Evolutionary conservation across 164 flowering plant species (phyloP).

Genomic region (Sextonia rubra): DNA sequence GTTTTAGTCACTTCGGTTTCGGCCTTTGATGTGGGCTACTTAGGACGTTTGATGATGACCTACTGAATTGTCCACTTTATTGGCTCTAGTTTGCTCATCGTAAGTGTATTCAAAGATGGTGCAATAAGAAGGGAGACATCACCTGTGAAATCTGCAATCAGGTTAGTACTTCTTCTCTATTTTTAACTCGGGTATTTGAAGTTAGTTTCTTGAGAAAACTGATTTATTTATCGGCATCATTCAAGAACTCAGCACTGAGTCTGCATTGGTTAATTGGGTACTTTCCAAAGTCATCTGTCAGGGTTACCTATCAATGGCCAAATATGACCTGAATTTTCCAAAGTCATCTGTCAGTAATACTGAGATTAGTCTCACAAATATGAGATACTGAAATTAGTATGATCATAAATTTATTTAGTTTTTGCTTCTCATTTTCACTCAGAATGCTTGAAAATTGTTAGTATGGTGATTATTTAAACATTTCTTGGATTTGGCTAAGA

Average conservation of each 20-base stretch:
- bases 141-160: slow-evolving; percentile 72
- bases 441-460: too few relatives aligned
- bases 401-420: too few relatives aligned
- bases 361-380: too few relatives aligned
- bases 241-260: too few relatives aligned
- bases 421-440: too few relatives aligned
- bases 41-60: background rate
- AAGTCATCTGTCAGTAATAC: too few relatives aligned
- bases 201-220: background rate
- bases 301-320: background rate
- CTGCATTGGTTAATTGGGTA: background rate
- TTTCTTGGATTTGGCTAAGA: too few relatives aligned
- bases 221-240: background rate
- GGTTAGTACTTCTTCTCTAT: slow-evolving; percentile 26
- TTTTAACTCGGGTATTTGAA: too few relatives aligned
- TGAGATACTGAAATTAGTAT: too few relatives aligned
- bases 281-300: background rate
- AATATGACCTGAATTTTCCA: too few relatives aligned
- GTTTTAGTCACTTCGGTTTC: background rate
- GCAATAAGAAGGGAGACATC: slow-evolving; percentile 65
- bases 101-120: slow-evolving; percentile 75
- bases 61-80: background rate
- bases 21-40: background rate
- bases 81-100: slow-evolving; percentile 64
- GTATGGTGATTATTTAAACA: too few relatives aligned